Percentiles rank a stretch among this genome's conserved stretches.
Conservation (phyloP, 2,329 filamentous ascomycete genomes). For the Botrytis hyacinthi region DNA sequence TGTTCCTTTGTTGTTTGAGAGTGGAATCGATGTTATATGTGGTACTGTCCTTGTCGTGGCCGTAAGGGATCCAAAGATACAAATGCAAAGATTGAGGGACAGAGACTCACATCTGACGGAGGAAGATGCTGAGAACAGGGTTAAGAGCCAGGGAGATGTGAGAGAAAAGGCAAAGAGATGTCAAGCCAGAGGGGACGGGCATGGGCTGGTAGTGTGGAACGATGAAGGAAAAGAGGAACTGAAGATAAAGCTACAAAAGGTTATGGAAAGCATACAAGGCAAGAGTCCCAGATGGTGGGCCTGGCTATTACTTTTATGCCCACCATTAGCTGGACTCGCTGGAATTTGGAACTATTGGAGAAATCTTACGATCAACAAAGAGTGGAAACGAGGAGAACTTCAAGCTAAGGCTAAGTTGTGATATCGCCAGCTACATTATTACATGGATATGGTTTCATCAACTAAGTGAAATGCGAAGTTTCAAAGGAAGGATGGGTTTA, state of each 20-base stretch:
- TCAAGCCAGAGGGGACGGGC: slow-evolving; percentile 59
- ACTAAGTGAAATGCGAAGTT: background rate
- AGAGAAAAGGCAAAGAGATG: slow-evolving; percentile 76
- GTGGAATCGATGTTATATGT: slow-evolving; percentile 79
- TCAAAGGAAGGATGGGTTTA: background rate
- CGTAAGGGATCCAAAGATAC: slow-evolving; percentile 73
- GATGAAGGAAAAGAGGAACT: slow-evolving; percentile 73
- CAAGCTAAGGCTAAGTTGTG: slow-evolving; percentile 60
- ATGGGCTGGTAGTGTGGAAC: slow-evolving; percentile 87
- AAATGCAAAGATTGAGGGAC: slow-evolving; percentile 74
- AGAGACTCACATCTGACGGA: slow-evolving; percentile 74
- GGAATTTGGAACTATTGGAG: slow-evolving; percentile 71
- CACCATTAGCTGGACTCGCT: slow-evolving; percentile 68
- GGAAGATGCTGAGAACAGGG: slow-evolving; percentile 86
- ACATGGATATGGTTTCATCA: background rate
- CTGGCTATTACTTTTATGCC: slow-evolving; percentile 65
- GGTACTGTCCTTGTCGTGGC: slow-evolving; percentile 85
- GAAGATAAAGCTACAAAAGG: slow-evolving; percentile 61
- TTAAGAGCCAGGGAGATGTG: slow-evolving; percentile 83
- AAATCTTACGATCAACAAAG: slow-evolving; percentile 67
- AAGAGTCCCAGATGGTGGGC: slow-evolving; percentile 65
- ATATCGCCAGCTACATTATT: slow-evolving; percentile 7
- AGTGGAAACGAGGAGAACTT: slow-evolving; percentile 63
- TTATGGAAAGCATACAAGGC: slow-evolving; percentile 60
- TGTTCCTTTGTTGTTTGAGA: slow-evolving; percentile 89